Percentiles rank a stretch among this genome's conserved stretches.
Conservation (phyloP, 164 flowering plant species). For the Vitis rupestris region DNA sequence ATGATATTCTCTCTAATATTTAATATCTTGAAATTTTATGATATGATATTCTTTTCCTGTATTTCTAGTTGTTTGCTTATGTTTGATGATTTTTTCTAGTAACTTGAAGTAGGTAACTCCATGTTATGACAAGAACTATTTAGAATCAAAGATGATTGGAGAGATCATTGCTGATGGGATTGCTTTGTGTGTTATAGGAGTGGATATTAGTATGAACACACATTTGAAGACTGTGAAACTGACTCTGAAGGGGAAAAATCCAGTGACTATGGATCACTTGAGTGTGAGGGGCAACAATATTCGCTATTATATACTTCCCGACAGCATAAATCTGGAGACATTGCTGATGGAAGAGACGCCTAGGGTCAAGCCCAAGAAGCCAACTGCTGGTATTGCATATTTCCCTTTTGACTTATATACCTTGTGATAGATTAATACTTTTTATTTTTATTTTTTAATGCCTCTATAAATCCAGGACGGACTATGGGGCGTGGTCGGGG, state of each 20-base stretch:
- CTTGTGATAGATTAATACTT: neutral
- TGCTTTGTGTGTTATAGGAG: constrained; percentile 43
- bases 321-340: constrained; percentile 89
- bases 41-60: too few relatives aligned
- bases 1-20: too few relatives aligned
- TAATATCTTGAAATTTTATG: too few relatives aligned
- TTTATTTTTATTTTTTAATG: neutral
- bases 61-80: too few relatives aligned
- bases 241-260: constrained; percentile 82
- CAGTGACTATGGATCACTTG: constrained; percentile 80
- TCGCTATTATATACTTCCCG: constrained; percentile 86
- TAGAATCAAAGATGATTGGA: too few relatives aligned
- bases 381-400: constrained; percentile 63
- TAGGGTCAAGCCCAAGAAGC: constrained; percentile 88
- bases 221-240: constrained; percentile 88
- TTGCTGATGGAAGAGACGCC: constrained; percentile 89
- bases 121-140: too few relatives aligned
- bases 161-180: neutral
- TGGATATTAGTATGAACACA: constrained; percentile 94
- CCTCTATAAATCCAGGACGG: constrained; percentile 41
- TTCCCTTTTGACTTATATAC: neutral
- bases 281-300: constrained; percentile 93
- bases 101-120: neutral
- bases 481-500: constrained; percentile 89
- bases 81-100: too few relatives aligned